Conservation (phyloP, 768 basidiomycete genomes). For the Macrolepiota albuminosa region DNA sequence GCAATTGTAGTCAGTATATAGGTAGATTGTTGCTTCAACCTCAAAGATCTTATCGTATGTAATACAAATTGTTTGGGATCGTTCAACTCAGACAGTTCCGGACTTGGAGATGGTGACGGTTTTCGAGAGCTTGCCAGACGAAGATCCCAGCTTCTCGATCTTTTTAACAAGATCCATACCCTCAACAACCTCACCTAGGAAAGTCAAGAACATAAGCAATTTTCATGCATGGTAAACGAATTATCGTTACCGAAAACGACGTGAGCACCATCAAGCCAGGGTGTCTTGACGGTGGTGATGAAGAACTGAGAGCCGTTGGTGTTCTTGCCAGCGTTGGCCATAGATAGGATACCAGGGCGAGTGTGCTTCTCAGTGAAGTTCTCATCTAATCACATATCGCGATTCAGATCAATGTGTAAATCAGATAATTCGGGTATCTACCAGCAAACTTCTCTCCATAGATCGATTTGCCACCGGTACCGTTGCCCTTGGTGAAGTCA, state of each 20-base stretch:
- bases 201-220: not conserved
- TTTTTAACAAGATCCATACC: slow-evolving; percentile 50
- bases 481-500: slow-evolving; percentile 68
- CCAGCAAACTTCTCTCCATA: slow-evolving; percentile 67
- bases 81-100: slow-evolving; percentile 38
- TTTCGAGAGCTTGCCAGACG: slow-evolving; percentile 35
- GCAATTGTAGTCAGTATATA: not conserved
- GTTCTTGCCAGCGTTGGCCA: slow-evolving; percentile 78
- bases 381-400: slow-evolving; percentile 52
- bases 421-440: slow-evolving; percentile 21
- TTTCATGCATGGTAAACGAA: not conserved
- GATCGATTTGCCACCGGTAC: slow-evolving; percentile 82
- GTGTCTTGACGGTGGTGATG: slow-evolving; percentile 75
- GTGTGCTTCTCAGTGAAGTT: slow-evolving; percentile 77
- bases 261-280: slow-evolving; percentile 80
- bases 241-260: slow-evolving; percentile 75
- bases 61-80: not conserved
- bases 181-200: slow-evolving; percentile 58
- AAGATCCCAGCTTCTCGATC: slow-evolving; percentile 37
- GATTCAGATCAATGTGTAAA: slow-evolving; percentile 1
- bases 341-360: slow-evolving; percentile 63
- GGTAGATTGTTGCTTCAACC: not conserved
- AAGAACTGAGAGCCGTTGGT: slow-evolving; percentile 91
- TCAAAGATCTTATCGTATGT: not conserved
- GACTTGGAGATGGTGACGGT: slow-evolving; percentile 50